phyloP scores from a whole-genome alignment of 176 grass and related monocot genomes.

The Oropetium thomaeum region DNA sequence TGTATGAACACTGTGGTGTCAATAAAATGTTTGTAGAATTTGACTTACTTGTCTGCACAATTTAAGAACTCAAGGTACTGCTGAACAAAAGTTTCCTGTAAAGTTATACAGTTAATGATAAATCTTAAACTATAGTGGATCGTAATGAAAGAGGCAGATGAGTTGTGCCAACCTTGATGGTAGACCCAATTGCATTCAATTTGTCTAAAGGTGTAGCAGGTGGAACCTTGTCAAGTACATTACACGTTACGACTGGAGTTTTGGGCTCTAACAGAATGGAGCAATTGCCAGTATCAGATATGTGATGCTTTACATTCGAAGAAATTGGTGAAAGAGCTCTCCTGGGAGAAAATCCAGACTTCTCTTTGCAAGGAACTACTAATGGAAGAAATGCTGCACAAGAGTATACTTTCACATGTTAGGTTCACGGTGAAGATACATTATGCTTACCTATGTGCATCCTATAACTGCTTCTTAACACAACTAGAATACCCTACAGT shows the following conservation, averaged over 20 bases:
- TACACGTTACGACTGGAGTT: slow-evolving; percentile 43
- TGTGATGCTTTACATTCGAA: slow-evolving; percentile 40
- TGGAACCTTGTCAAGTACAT: slow-evolving; percentile 28
- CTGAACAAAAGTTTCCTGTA: slow-evolving; percentile 74
- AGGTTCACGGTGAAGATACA: slow-evolving; percentile 10
- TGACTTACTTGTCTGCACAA: slow-evolving; percentile 73
- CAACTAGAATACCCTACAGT: neutral
- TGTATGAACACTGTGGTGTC: neutral
- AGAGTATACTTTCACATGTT: neutral
- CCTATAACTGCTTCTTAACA: neutral
- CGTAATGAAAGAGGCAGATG: neutral
- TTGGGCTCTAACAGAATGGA: slow-evolving; percentile 30
- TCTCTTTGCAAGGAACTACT: slow-evolving; percentile 46
- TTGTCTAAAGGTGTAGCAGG: slow-evolving; percentile 65
- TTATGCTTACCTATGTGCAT: neutral
- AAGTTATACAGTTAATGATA: slow-evolving; percentile 10
- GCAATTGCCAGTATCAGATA: slow-evolving; percentile 26
- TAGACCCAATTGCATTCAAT: slow-evolving; percentile 59
- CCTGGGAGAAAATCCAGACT: slow-evolving; percentile 51
- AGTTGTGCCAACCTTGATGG: slow-evolving; percentile 57
- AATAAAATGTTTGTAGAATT: slow-evolving; percentile 6
- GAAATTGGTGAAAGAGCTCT: slow-evolving; percentile 80
- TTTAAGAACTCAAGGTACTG: slow-evolving; percentile 84
- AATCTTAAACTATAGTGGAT: slow-evolving; percentile 17
- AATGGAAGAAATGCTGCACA: slow-evolving; percentile 32